Base-by-base conservation (phyloP, 345 rosid species). In the Salix caprea region DNA sequence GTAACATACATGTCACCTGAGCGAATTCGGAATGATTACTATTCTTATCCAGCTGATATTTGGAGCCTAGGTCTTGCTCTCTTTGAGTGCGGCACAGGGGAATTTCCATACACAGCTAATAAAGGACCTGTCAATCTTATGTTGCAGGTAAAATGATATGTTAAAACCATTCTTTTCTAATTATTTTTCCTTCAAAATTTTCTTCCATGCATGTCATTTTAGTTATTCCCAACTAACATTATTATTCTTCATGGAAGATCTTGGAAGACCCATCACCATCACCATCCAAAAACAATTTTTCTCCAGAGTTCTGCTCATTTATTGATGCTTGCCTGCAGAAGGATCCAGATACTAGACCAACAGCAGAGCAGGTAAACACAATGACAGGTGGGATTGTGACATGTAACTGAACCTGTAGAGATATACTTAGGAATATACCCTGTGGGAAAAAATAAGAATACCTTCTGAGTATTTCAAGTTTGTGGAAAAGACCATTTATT, bases 1-100 rank as follows among this genome's bases (percentile, higher is more conserved):
- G 99, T 95, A 70, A 95, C 99, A n/a, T 93, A 95, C 84, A 93
- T 95, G 99, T 95, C 97, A 34, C 99, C 99, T 0, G 99, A 95
- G 84, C 87, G 97, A 74, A 92, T 95, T 39, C 87, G 90, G 76
- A 92, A 90, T 74, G 94, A 88, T 56, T 77, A 88, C 80, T 95
- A 95, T 82, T 95, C 99, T 58, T 93, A 89, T 87, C 97, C 97
- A 18, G 97, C 99, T 66, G 99, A 95, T 87, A 91, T 95, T 71
- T 95, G 99, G 97, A 93, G 97, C 86, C 90, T 95, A 28, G 99
- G 99, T 80, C 97, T 95, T 40, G 95, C 97, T 50, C 96, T 95
- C 28, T 85, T 95, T 37, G 99, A 93, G 85, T 93, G 97, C 24
- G 97, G 99, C 69, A 93, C 97, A 4, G 97, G 99, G 85, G 99